phyloP scores from a whole-genome alignment of 164 flowering plant genomes.

The Vitis rupestris region DNA sequence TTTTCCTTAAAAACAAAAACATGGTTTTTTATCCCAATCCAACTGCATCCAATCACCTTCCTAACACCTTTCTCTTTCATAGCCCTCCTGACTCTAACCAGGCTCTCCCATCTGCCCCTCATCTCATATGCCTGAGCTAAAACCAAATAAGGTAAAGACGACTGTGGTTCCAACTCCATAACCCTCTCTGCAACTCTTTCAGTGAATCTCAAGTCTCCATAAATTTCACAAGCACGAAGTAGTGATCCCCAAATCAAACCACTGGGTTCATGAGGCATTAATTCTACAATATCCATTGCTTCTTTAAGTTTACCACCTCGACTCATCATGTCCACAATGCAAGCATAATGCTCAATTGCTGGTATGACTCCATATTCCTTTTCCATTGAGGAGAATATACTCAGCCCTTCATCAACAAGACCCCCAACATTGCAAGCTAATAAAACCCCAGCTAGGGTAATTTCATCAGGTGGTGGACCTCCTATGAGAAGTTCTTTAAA shows the following conservation, averaged over 20 bases:
- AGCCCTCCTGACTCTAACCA: constrained; percentile 41
- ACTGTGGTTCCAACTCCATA: constrained; percentile 41
- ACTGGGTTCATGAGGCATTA: constrained; percentile 42
- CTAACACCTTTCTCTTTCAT: constrained; percentile 35
- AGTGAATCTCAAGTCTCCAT: constrained; percentile 38
- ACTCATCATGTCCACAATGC: constrained; percentile 47
- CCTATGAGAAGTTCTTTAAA: constrained; percentile 33
- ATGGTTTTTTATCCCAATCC: constrained; percentile 45
- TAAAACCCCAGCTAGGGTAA: constrained; percentile 50
- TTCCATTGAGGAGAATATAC: constrained; percentile 47
- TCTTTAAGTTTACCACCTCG: constrained; percentile 43
- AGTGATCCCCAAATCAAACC: constrained; percentile 37
- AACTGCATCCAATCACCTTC: constrained; percentile 43
- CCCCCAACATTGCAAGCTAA: constrained; percentile 53
- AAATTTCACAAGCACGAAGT: constrained; percentile 34
- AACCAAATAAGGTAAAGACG: constrained; percentile 44
- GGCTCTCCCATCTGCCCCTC: constrained; percentile 61
- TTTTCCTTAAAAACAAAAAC: constrained; percentile 33
- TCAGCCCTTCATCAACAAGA: constrained; percentile 41
- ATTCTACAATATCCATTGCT: constrained; percentile 34
- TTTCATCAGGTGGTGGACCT: constrained; percentile 30
- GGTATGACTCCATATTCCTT: constrained; percentile 44
- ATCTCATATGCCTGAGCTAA: constrained; percentile 45
- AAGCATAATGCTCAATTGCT: constrained; percentile 46
- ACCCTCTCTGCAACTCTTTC: constrained; percentile 48